A percentile compares a stretch with the other conserved stretches of the same genome.
Evolutionary conservation across 192 early-diverging fungal genomes (phyloP).

Genomic region (Phlyctochytrium arcticum): DNA sequence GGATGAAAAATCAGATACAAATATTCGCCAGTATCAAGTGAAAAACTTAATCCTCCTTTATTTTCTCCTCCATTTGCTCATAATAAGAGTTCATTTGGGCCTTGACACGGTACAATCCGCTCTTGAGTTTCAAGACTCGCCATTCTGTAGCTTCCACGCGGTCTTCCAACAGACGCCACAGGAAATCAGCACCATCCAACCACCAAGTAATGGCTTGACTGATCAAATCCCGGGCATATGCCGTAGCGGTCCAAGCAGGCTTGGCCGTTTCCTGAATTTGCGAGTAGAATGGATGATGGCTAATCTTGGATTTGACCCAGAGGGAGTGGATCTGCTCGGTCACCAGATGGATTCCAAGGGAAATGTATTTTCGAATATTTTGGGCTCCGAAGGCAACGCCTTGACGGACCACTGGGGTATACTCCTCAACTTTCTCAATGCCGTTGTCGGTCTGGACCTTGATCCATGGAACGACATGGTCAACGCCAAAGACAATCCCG

Average conservation of each 20-base stretch:
- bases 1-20: no score
- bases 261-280: background rate
- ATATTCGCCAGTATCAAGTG: no score
- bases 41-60: no score
- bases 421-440: no score
- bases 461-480: background rate
- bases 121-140: no score
- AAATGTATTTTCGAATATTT: background rate
- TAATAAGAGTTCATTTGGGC: no score
- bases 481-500: background rate
- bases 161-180: constrained; percentile 10
- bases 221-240: background rate
- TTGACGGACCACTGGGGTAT: background rate
- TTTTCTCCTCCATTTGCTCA: no score
- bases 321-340: background rate
- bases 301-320: background rate
- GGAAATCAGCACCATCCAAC: constrained; percentile 4
- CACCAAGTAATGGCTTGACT: background rate
- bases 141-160: constrained; percentile 8
- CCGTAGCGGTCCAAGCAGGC: background rate
- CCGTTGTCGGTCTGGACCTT: background rate
- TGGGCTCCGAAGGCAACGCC: background rate
- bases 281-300: background rate
- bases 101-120: no score
- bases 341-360: background rate